Base-by-base conservation (phyloP, 805 yeast species). In the Alloascoidea africana region DNA sequence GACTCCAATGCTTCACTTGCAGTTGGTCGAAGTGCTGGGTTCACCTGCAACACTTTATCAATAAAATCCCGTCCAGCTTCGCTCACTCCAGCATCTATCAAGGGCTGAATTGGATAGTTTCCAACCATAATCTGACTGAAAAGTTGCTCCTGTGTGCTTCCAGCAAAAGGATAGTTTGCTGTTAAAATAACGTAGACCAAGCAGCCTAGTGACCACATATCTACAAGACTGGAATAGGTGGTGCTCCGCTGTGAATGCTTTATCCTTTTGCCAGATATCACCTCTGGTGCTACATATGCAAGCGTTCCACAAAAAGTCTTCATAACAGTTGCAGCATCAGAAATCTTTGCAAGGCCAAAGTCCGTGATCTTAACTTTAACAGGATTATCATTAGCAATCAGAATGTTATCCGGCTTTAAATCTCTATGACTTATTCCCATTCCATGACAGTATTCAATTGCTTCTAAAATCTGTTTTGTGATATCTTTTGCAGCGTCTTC, bases 201-300 rank as follows among this genome's bases (percentile, higher is more conserved):
- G 56, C 99, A 91, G 0, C 98, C 99, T 40, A 91, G 66, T 1
- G 96, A 85, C 99, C 99, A 91, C 70, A 91, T 84, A 54, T 91
- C 99, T 13, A 91, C 97, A 41, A 83, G 66, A 30, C 81, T 77
- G 2, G 96, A 84, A 51, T 91, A 91, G 37, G 55, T 58, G 41
- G 48, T 57, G 47, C 47, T 42, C 42, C 46, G 50, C 47, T 42
- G 45, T 46, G 4, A 42, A 47, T 15, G 46, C 38, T 38, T 17
- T 44, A 38, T 11, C 38, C 32, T 17, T 39, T 62, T 57, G 11
- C 67, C 68, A 18, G 59, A 59, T 27, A 76, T 59, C 4, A 91
- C 85, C 54, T 91, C 99, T 0, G 99, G 99, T 0, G 99, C 98
- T 36, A 91, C 80, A 50, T 91, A 91, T 2, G 97, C 96, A 44